Evolutionary conservation across 1,139 yeast genomes (phyloP), one percentile per base, ranked within the genome.

Genomic region (Blastobotrys ciferrii): DNA sequence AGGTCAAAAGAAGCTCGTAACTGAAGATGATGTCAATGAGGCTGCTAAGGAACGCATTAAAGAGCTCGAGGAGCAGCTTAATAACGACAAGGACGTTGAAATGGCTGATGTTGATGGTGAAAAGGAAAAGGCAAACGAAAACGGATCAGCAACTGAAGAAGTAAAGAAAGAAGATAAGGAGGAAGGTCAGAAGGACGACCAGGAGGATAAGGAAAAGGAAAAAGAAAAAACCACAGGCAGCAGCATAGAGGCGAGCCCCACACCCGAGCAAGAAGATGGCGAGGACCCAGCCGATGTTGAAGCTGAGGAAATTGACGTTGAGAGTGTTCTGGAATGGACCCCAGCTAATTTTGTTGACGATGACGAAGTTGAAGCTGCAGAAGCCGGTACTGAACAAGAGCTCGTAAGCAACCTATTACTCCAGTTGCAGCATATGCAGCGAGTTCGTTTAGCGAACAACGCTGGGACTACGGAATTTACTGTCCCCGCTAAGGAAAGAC

Each of bases 381-480:
- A 65, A 25, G 60, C 66, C 14, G 76, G 77, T 32, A 68, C 72
- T 2, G 78, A 75, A 46, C 82, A 79, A 56, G 70, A 75, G 50
- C 71, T 82, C 23, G 78, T 87, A n/a, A 78, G 84, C 7, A 64
- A 69, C 37, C 73, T 78, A 39, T 61, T 89, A 31, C 63, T 80
- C 38, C 77, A 80, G 55, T 69, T 91, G 47, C 84, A 84, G 60
- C 73, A 72, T 50, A 62, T 84, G 53, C 87, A 95, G 62, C 80
- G 82, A 48, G 70, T 74, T 43, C 75, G 95, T 50, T 72, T 75
- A 55, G 62, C 68, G 58, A 55, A 68, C 62, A 53, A 61, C 57
- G 48, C 60, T 64, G 55, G 52, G 47, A 50, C 51, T 32, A n/a
- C n/a, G 9, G 65, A 57, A 48, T 63, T 49, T 28, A 58, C 58